A percentile compares a stretch with the other conserved stretches of the same genome.
These are phyloP conservation scores for Diaporthe sp. DNA, from an alignment of 2,329 filamentous ascomycete genomes.

Conservation along the genomic window DNA sequence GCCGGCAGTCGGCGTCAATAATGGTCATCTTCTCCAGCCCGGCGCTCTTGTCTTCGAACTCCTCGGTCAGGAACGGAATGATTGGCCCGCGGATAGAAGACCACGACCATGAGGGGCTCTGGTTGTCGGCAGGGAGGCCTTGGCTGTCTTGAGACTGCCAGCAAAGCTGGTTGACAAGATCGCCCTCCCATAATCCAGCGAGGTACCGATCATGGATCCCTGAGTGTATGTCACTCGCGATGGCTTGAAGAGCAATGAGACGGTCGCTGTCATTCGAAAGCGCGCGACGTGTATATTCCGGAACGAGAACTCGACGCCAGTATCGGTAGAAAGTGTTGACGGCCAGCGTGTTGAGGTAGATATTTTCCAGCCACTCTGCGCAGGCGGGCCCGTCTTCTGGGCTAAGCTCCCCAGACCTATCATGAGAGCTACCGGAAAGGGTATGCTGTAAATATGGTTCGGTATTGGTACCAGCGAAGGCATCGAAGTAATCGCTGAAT, in stretches of 20 bases:
- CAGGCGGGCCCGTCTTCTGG: too few relatives aligned
- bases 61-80: background rate
- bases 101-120: constrained; percentile 8
- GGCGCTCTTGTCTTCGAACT: too few relatives aligned
- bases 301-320: background rate
- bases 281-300: background rate
- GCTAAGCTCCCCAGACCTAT: too few relatives aligned
- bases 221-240: background rate
- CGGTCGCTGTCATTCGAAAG: background rate
- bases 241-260: background rate
- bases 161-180: background rate
- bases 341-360: background rate
- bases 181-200: background rate
- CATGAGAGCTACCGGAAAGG: too few relatives aligned
- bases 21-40: too few relatives aligned
- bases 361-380: too few relatives aligned
- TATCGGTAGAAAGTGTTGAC: background rate
- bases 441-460: too few relatives aligned
- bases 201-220: background rate
- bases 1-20: too few relatives aligned
- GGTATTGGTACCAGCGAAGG: too few relatives aligned
- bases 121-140: background rate
- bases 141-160: background rate
- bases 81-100: background rate
- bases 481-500: too few relatives aligned